A percentile compares a stretch with the other conserved stretches of the same genome.
Conservation (phyloP, 495 filamentous ascomycete species). For the Tuber magnatum region DNA sequence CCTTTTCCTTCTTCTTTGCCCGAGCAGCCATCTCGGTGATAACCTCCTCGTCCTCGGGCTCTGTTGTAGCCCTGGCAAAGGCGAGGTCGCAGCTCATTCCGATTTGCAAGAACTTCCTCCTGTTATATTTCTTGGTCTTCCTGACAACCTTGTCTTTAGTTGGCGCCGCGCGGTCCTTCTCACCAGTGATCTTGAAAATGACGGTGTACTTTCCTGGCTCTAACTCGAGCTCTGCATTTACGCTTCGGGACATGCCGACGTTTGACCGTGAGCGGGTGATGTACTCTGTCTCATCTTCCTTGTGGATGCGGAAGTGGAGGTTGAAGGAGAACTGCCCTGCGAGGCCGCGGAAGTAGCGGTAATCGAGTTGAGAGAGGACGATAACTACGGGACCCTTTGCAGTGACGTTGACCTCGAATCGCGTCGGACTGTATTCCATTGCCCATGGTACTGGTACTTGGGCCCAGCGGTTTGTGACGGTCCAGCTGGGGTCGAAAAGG, state of each 20-base stretch:
- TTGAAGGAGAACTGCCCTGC: slow-evolving; percentile 73
- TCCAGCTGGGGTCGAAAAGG: slow-evolving; percentile 81
- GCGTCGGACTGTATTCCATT: slow-evolving; percentile 74
- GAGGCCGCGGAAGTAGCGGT: slow-evolving; percentile 76
- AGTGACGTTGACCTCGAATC: slow-evolving; percentile 64
- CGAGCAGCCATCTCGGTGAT: slow-evolving; percentile 45
- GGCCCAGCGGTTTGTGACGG: slow-evolving; percentile 75
- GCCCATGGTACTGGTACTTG: slow-evolving; percentile 78
- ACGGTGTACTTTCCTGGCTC: slow-evolving; percentile 76
- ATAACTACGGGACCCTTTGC: slow-evolving; percentile 66
- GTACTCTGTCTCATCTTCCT: slow-evolving; percentile 72
- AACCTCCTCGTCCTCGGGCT: slow-evolving; percentile 59
- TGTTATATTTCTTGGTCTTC: slow-evolving; percentile 53
- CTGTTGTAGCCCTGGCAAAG: slow-evolving; percentile 66
- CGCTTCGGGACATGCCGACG: slow-evolving; percentile 61
- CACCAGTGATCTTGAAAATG: slow-evolving; percentile 70
- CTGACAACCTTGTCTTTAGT: slow-evolving; percentile 63
- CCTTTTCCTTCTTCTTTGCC: slow-evolving; percentile 13
- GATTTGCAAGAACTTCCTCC: slow-evolving; percentile 76
- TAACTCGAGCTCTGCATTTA: slow-evolving; percentile 73
- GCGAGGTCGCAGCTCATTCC: slow-evolving; percentile 78
- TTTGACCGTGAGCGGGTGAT: slow-evolving; percentile 52
- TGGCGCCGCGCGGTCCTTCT: slow-evolving; percentile 45
- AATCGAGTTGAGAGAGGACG: slow-evolving; percentile 74
- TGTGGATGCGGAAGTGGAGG: slow-evolving; percentile 74